Percentiles rank a stretch among this genome's conserved stretches.
phyloP scores from a whole-genome alignment of 176 grass and related monocot genomes.

The Alopecurus myosuroides region DNA sequence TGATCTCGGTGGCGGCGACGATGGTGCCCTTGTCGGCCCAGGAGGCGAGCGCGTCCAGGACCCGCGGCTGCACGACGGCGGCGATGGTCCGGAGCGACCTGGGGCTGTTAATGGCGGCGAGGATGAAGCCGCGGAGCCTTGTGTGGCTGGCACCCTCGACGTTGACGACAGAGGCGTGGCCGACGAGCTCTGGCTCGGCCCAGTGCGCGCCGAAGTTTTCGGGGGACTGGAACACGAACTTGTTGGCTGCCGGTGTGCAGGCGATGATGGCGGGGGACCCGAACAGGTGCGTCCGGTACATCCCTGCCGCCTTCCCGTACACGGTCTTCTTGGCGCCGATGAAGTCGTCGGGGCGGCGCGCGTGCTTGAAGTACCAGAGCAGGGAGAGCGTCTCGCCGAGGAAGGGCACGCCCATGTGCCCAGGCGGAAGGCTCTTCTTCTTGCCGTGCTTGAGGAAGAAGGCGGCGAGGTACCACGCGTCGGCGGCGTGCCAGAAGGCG shows the following conservation, averaged over 20 bases:
- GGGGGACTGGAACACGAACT: slow-evolving; percentile 21
- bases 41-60: background rate
- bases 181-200: slow-evolving; percentile 29
- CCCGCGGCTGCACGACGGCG: background rate
- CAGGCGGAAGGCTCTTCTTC: slow-evolving; percentile 20
- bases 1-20: slow-evolving; percentile 3
- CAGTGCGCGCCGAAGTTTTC: slow-evolving; percentile 11
- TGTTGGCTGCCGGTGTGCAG: slow-evolving; percentile 32
- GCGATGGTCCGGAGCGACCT: background rate
- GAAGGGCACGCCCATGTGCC: slow-evolving; percentile 40
- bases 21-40: slow-evolving; percentile 31
- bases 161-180: background rate
- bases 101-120: slow-evolving; percentile 10
- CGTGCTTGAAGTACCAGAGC: slow-evolving; percentile 30
- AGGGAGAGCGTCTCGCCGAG: slow-evolving; percentile 20
- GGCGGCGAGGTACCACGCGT: background rate
- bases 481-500: background rate
- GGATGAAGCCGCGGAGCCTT: background rate
- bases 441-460: background rate
- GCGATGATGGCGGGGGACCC: slow-evolving; percentile 20
- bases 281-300: slow-evolving; percentile 29
- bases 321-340: background rate
- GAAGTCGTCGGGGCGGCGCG: slow-evolving; percentile 5
- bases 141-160: background rate
- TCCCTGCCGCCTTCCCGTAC: background rate